Evolutionary conservation across 106 monocot species (phyloP).

Genomic region (Platanthera zijinensis): DNA sequence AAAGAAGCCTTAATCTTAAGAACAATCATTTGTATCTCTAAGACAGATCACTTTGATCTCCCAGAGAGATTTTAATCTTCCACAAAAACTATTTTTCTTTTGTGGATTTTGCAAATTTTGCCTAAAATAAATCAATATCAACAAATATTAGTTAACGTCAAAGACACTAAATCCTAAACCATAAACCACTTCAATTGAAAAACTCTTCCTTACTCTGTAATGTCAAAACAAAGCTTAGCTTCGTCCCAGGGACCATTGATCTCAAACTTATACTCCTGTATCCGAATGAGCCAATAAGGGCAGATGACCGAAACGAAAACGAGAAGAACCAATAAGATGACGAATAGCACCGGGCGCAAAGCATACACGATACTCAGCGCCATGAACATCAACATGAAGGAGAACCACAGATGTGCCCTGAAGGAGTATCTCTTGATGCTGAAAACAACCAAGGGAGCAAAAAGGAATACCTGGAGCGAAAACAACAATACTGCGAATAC

Average conservation of each 20-base stretch:
- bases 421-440: constrained; percentile 68
- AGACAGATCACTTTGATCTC: no score
- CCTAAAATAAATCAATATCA: no score
- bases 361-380: constrained; percentile 44
- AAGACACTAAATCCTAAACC: no score
- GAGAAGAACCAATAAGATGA: constrained; percentile 44
- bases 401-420: constrained; percentile 47
- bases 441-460: constrained; percentile 56
- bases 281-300: constrained; percentile 91
- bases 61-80: no score
- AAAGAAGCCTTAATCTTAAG: no score
- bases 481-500: constrained; percentile 87
- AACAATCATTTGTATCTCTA: no score
- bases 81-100: no score
- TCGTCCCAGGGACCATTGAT: constrained; percentile 99
- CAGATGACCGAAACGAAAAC: constrained; percentile 68
- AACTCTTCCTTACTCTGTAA: constrained; percentile 41
- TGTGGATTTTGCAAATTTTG: no score
- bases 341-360: constrained; percentile 59
- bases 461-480: constrained; percentile 86
- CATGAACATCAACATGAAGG: constrained; percentile 45
- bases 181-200: background rate
- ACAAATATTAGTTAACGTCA: no score
- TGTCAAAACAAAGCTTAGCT: constrained; percentile 98
- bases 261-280: constrained; percentile 99